phyloP scores from a whole-genome alignment of 805 yeast genomes.

The Monosporozyma yasuniensis region DNA sequence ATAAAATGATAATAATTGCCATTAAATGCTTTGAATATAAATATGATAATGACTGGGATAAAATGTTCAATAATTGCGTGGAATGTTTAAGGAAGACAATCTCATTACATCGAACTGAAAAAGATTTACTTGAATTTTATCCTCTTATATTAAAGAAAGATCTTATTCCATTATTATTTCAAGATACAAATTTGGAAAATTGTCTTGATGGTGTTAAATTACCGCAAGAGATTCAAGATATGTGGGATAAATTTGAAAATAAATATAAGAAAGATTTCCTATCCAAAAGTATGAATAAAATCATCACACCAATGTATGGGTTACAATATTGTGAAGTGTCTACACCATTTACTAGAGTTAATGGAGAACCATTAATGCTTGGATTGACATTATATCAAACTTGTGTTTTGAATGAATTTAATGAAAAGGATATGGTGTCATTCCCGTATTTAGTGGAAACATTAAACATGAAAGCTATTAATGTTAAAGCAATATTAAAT shows the following conservation, averaged over 20 bases:
- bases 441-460: conserved; percentile 7
- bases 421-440: conserved; percentile 11
- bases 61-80: background rate
- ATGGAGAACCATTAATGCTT: conserved; percentile 11
- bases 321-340: conserved; percentile 26
- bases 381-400: conserved; percentile 24
- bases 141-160: conserved; percentile 19
- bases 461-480: conserved; percentile 4
- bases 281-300: conserved; percentile 11
- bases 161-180: conserved; percentile 15
- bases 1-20: background rate
- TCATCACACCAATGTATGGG: conserved; percentile 14
- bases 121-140: background rate
- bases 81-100: background rate
- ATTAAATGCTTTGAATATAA: background rate
- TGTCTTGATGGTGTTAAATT: conserved; percentile 5
- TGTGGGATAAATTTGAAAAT: conserved; percentile 13
- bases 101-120: background rate
- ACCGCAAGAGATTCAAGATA: conserved; percentile 13
- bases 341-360: conserved; percentile 12
- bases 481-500: conserved; percentile 9
- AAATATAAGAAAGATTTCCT: conserved; percentile 8
- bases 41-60: background rate
- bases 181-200: conserved; percentile 2
- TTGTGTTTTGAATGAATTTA: conserved; percentile 18